Evolutionary conservation across 768 basidiomycete species (phyloP), one percentile per base, ranked within the genome.

Genomic region (Suillus variegatus): DNA sequence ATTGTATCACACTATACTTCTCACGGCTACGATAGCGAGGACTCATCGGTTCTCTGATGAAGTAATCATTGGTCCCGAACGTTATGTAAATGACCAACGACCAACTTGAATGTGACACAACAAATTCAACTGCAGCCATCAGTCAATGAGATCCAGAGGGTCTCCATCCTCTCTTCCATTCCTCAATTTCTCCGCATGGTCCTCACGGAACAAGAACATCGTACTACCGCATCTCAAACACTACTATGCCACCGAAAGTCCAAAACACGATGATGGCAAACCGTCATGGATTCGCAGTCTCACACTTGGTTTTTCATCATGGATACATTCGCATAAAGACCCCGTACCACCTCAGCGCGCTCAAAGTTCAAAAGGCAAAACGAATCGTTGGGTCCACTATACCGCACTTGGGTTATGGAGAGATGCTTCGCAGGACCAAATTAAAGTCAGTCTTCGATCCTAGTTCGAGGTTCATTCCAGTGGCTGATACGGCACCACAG

Each of bases 401-500:
- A 60, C 58, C 25, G 18, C 58, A 43, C 58, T 60, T 43, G 58
- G 58, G 40, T 28, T 60, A 43, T 28, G 40, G 58, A 60, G 58
- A 60, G 10, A 60, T 43, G 58, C 58, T 60, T 60, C 58, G 40
- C 58, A 43, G 58, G 58, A 43, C 40, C 40, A 60, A 28, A 60
- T 60, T 3, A 60, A 43, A 43, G 58, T 60, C 10, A 28, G 58
- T 60, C 18, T 58, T 60, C 41, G 1, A 43, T 16, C 25, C 13
- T 5, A 25, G 14, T 22, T 16, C 9, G 14, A 40, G 16, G 28
- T 25, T 25, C 9, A 10, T 28, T 41, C 57, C 25, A 25, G n/a
- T 22, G 12, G 13, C 49, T 60, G 25, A 43, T 20, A 9, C 9
- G 58, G 25, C 13, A 6, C 16, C 10, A 7, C 18, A 60, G 58